Evolutionary conservation across 2,329 filamentous ascomycete genomes (phyloP).

Genomic region (Curvularia sp.): DNA sequence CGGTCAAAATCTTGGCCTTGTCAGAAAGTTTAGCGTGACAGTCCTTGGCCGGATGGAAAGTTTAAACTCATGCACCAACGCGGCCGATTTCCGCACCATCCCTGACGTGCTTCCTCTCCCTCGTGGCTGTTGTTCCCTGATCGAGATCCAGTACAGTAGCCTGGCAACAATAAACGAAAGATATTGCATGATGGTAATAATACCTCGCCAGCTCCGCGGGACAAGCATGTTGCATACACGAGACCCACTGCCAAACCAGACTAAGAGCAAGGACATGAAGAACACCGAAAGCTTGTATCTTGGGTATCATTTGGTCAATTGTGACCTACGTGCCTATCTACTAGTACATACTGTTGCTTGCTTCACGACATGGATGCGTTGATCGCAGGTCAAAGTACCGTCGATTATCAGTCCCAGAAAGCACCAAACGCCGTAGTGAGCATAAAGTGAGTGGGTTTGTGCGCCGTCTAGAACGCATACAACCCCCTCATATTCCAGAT

Average conservation of each 20-base stretch:
- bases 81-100: neutral
- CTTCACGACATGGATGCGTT: slow-evolving; percentile 3
- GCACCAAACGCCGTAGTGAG: slow-evolving; percentile 14
- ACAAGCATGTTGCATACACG: neutral
- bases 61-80: neutral
- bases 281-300: neutral
- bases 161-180: neutral
- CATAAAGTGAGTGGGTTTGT: neutral
- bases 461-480: slow-evolving; percentile 38
- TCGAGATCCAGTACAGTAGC: neutral
- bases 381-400: slow-evolving; percentile 4
- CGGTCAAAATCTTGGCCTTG: neutral
- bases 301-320: slow-evolving; percentile 21
- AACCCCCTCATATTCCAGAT: slow-evolving; percentile 60
- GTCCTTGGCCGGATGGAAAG: neutral
- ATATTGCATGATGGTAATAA: neutral
- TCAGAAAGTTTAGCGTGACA: neutral
- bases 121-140: neutral
- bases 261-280: neutral
- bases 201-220: neutral
- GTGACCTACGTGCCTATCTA: slow-evolving; percentile 16
- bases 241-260: neutral
- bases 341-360: slow-evolving; percentile 14
- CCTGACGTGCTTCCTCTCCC: neutral
- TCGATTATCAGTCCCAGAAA: slow-evolving; percentile 2